A percentile compares a stretch with the other conserved stretches of the same genome.
Conservation (phyloP, 2,329 filamentous ascomycete genomes). For the Venturia nashicola region DNA sequence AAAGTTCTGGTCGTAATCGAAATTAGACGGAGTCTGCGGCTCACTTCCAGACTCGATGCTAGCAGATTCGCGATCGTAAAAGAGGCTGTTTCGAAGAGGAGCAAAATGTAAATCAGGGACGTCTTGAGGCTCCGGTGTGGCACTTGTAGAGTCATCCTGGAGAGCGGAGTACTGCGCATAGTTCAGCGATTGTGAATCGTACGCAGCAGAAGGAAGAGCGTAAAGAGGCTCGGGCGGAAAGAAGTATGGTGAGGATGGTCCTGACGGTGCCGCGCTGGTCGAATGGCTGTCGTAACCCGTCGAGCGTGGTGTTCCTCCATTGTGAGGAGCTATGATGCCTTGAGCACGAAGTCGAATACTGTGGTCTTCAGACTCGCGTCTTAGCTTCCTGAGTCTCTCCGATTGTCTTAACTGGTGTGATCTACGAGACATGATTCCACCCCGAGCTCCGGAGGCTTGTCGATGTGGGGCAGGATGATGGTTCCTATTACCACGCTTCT, state of each 20-base stretch:
- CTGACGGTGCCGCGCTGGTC: not conserved
- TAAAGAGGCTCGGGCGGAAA: not conserved
- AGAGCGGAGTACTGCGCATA: not conserved
- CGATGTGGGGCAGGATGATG: conserved; percentile 24
- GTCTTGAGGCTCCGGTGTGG: not conserved
- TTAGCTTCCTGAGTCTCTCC: conserved; percentile 1
- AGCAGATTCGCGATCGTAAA: not conserved
- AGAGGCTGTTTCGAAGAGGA: not conserved
- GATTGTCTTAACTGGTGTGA: conserved; percentile 9
- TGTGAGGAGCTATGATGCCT: conserved; percentile 3
- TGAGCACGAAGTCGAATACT: not conserved
- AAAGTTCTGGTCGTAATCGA: not conserved
- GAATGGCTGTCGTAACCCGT: not conserved
- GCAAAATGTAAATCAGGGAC: conserved; percentile 3
- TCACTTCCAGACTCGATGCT: conserved; percentile 2
- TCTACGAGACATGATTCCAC: conserved; percentile 29
- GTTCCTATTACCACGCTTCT: conserved; percentile 20
- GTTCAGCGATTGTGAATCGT: not conserved
- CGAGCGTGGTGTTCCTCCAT: not conserved
- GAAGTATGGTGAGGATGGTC: conserved; percentile 4
- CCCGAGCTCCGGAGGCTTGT: conserved; percentile 32
- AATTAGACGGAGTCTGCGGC: conserved; percentile 1
- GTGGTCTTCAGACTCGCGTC: not conserved
- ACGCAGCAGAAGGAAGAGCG: not conserved
- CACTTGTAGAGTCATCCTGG: not conserved